Base-by-base conservation (phyloP, 169 alveolate genomes). In the Cryptosporidium viatorum region DNA sequence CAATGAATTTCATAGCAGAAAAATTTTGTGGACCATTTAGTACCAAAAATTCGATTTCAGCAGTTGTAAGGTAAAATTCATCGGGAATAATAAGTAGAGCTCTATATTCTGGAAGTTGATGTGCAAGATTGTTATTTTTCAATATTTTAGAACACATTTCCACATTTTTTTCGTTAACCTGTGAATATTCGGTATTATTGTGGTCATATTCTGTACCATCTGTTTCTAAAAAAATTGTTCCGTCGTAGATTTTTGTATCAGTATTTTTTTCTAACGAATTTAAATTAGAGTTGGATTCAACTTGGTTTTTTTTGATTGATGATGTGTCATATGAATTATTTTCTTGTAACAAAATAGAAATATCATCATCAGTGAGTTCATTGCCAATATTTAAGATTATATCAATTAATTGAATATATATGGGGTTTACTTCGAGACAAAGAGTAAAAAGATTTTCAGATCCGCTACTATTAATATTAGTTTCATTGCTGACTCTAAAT, bases 21-120 rank as follows among this genome's bases (percentile, higher is more conserved):
- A 80, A 41, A 43, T 80, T 21, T 45, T 80, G 89, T n/a, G 89
- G 89, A 6, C 89, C 89, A 18, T 80, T 62, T 21, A 62, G 55
- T 21, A 80, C 16, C 39, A 80, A 37, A 35, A 39, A 39, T 29
- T 41, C 65, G 16, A 80, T 41, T 29, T 80, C 89, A 80, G 39
- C 39, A 41, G 6, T 65, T 23, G 16, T 62, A 4, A 59, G 52
- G 59, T 21, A 62, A 7, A 62, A 43, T 1, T 80, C 89, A 60
- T 80, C 89, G 2, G 89, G 89, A 43, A 65, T 8, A 37, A 80
- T 60, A 23, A 80, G 26, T 3, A 80, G 73, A 23, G 62, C 67
- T 65, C 68, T 80, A 43, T 80, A 80, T 59, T 62, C 80, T 12
- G 89, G 89, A n/a, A 62, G 80, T 14, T 80, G 29, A 12, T 31